phyloP scores from a whole-genome alignment of 129 eudicot species.

The Arctium minus region DNA sequence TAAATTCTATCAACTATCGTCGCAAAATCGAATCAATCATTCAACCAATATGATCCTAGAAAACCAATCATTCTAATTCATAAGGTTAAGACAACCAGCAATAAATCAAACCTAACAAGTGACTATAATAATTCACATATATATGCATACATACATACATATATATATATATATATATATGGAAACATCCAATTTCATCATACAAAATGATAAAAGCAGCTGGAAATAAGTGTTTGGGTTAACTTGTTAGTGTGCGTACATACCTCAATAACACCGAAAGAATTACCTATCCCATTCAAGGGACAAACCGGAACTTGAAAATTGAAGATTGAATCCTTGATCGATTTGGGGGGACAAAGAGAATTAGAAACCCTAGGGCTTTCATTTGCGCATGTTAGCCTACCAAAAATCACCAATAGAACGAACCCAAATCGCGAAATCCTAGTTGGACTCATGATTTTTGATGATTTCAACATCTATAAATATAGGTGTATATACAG shows the following conservation, averaged over 20 bases:
- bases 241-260: neutral
- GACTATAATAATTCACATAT: neutral
- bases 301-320: constrained; percentile 35
- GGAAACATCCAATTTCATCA: neutral
- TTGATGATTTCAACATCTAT: constrained; percentile 6
- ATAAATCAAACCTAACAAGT: neutral
- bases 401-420: constrained; percentile 34
- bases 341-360: constrained; percentile 35
- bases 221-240: neutral
- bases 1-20: neutral
- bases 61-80: neutral
- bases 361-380: constrained; percentile 37
- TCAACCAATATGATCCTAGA: constrained; percentile 4
- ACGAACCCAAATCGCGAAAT: constrained; percentile 35
- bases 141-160: neutral
- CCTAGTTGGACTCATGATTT: constrained; percentile 11
- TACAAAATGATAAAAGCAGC: neutral
- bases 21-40: neutral
- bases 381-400: constrained; percentile 41
- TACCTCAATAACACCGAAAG: constrained; percentile 53
- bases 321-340: constrained; percentile 43
- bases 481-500: neutral
- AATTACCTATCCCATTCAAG: constrained; percentile 17
- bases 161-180: neutral
- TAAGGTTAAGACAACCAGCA: neutral